Evolutionary conservation across 495 filamentous ascomycete species (phyloP).

Genomic region (Penicillium lividum): DNA sequence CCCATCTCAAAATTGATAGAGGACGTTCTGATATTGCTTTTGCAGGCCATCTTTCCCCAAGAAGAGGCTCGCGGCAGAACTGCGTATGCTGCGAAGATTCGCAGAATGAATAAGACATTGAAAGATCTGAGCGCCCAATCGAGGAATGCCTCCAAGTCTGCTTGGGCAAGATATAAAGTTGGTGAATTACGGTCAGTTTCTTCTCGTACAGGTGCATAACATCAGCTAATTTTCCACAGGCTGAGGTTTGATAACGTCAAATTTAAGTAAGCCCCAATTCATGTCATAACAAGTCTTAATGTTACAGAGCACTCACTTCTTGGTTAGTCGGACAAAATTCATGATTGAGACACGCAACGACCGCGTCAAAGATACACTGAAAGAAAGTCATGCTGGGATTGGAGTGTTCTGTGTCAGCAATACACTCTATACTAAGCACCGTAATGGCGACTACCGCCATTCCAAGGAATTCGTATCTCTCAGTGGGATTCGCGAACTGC

Average conservation of each 20-base stretch:
- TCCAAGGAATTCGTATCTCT: slow-evolving; percentile 26
- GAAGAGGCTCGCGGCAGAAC: background rate
- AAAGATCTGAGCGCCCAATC: background rate
- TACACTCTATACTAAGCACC: slow-evolving; percentile 24
- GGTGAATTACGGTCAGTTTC: background rate
- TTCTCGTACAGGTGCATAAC: background rate
- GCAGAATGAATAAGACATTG: background rate
- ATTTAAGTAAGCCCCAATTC: background rate
- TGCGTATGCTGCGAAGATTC: background rate
- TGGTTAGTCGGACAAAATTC: background rate
- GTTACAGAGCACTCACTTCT: background rate
- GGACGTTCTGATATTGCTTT: background rate
- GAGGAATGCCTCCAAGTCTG: background rate
- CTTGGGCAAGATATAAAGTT: background rate
- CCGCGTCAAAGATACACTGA: slow-evolving; percentile 5
- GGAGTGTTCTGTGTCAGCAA: slow-evolving; percentile 40
- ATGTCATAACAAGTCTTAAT: no score
- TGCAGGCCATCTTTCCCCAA: background rate
- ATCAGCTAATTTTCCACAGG: background rate
- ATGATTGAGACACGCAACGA: slow-evolving; percentile 2
- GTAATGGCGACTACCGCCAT: background rate
- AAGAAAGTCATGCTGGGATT: slow-evolving; percentile 3
- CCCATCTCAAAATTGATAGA: background rate
- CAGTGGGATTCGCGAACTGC: slow-evolving; percentile 31
- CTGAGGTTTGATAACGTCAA: background rate